Evolutionary conservation across 2,329 filamentous ascomycete genomes (phyloP), one percentile per base, ranked within the genome.

Genomic region (Penicillium psychrosexuale): DNA sequence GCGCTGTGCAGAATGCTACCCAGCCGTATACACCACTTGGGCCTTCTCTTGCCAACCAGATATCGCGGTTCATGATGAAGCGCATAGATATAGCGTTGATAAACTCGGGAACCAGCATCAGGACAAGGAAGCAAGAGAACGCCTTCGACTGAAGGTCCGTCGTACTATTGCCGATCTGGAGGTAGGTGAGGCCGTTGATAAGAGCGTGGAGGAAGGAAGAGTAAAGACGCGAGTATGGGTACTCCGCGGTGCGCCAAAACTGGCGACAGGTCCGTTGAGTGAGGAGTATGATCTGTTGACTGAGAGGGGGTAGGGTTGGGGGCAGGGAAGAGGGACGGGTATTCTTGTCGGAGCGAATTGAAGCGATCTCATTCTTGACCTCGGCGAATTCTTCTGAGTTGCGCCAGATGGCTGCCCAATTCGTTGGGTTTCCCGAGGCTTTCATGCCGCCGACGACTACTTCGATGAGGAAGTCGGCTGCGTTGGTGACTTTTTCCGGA

Each of bases 131-230:
- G 53, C 75, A 75, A 0, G 86, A 87, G 74, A 91, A 90, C 76
- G 89, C 84, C 65, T 87, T 70, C 5, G 81, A 75, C 85, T 86
- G 86, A 76, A 90, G 83, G 62, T 89, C 87, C 12, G 80, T 79
- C 42, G 85, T 76, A 3, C 78, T 81, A 67, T 85, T 78, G 3
- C 86, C 86, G 3, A 89, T 80, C 55, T 85, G 75, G 74, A 82
- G 87, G 72, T 88, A 90, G 1, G 86, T 89, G 70, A 89, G 88
- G 24, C 86, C 86, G 71, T 88, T 89, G 75, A 90, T 85, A 63
- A 90, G 81, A 1, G 84, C 86, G 39, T 87, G 77, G 42, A 89
- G 78, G 58, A 88, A 81, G 0, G 84, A 79, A 3, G 83, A 80
- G 69, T 89, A 90, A 31, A 91, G 75, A 63, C 89, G 89, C 52